Conservation (phyloP, 1,284 basidiomycete species). For the Calocybe gambosa region DNA sequence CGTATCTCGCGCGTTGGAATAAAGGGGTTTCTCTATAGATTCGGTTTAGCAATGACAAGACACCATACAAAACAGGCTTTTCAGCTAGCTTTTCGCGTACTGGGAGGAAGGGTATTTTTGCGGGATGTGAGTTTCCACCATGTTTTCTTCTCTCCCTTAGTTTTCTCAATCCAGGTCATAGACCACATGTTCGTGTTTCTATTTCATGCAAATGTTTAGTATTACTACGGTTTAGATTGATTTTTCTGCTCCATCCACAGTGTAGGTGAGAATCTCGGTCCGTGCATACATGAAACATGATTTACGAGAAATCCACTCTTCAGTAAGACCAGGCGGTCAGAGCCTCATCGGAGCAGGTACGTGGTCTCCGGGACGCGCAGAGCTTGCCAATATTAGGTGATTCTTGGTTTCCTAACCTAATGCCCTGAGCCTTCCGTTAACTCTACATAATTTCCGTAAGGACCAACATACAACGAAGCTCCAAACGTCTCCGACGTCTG, state of each 20-base stretch:
- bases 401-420: conserved; percentile 1
- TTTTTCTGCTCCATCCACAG: conserved; percentile 8
- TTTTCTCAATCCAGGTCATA: conserved; percentile 12
- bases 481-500: conserved; percentile 57
- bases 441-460: conserved; percentile 26
- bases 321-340: conserved; percentile 66
- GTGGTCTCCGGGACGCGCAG: conserved; percentile 81
- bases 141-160: background rate
- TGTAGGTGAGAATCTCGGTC: conserved; percentile 13
- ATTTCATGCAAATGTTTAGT: background rate
- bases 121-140: conserved; percentile 51
- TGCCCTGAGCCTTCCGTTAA: background rate
- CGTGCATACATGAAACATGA: background rate
- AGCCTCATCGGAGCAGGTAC: conserved; percentile 74
- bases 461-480: conserved; percentile 57
- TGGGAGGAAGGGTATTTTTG: conserved; percentile 75
- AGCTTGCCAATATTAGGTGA: conserved; percentile 70
- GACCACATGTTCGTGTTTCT: conserved; percentile 39
- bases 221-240: background rate
- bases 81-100: conserved; percentile 76
- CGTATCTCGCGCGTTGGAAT: background rate
- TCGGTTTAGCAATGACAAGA: conserved; percentile 91
- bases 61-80: conserved; percentile 83
- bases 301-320: background rate
- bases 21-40: conserved; percentile 38